Base-by-base conservation (phyloP, 2,329 filamentous ascomycete genomes). In the Delphinella strobiligena region DNA sequence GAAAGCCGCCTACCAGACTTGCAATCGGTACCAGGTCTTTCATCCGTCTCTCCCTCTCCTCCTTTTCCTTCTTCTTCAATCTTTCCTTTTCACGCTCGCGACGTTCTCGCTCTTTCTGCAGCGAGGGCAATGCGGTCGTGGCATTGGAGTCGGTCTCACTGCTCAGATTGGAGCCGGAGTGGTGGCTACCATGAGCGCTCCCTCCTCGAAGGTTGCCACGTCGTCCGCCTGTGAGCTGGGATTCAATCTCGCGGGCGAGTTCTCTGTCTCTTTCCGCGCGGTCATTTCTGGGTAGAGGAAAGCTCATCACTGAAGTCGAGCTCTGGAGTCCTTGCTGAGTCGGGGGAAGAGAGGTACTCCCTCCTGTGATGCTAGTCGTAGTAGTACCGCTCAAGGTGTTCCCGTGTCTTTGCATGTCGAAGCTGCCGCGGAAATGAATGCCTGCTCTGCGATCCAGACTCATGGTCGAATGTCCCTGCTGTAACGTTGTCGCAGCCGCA, bases 41-140 rank as follows among this genome's bases (percentile, higher is more conserved):
- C 36, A 64, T 49, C 4, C 61, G 55, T 29, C 61, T 56, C 44
- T 62, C 54, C 30, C 53, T 60, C n/a, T 54, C 54, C 39, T 61
- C 59, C 31, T 55, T 57, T 16, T 58, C 53, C 32, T 59, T 58
- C 31, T 53, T 52, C 37, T 48, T 48, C 35, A 52, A 45, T 17
- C 22, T 34, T 10, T 40, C 43, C 41, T 60, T 39, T 24, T 45
- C 39, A 18, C 44, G 34, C 29, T 40, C 36, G 19, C 34, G 31
- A 24, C 42, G 19, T 19, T 59, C 55, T 11, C 51, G 49, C 41
- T 59, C 54, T 40, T 56, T 56, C 2, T 29, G 32, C 11, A 44
- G 16, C 35, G 47, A 54, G 4, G 56, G 56, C 15, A 59, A 45
- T 3, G 55, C 55, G 1, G 55, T 59, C 2, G 54, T 51, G 16